Evolutionary conservation across 306 rosid genomes (phyloP).

Genomic region (Corylus heterophylla): DNA sequence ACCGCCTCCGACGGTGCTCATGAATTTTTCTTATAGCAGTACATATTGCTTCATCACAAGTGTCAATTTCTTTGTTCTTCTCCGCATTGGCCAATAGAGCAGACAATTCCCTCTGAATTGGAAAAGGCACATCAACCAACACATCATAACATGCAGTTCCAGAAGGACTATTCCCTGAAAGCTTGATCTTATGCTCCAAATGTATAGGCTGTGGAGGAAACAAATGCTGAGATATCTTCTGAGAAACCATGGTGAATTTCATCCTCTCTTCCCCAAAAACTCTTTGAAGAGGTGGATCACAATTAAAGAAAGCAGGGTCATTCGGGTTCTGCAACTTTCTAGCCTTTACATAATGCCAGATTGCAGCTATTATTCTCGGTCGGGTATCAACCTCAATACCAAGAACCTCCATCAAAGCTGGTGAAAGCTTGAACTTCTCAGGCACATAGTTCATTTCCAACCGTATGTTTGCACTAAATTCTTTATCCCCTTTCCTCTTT

Average conservation of each 20-base stretch:
- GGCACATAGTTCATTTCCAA: constrained; percentile 93
- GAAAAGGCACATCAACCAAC: constrained; percentile 88
- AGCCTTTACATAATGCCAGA: constrained; percentile 99
- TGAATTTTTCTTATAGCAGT: constrained; percentile 85
- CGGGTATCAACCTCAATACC: constrained; percentile 99
- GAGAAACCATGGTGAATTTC: constrained; percentile 91
- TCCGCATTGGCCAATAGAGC: constrained; percentile 80
- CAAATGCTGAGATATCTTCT: constrained; percentile 89
- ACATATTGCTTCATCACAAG: constrained; percentile 91
- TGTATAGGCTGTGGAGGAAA: constrained; percentile 87
- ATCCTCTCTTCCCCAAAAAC: constrained; percentile 94
- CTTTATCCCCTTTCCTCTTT: constrained; percentile 95
- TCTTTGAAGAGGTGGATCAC: constrained; percentile 90
- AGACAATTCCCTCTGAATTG: constrained; percentile 92
- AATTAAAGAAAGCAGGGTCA: constrained; percentile 79
- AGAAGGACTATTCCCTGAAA: constrained; percentile 81
- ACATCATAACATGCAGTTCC: constrained; percentile 98
- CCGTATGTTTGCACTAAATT: constrained; percentile 67
- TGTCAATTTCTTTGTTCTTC: constrained; percentile 92
- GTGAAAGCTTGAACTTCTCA: constrained; percentile 92
- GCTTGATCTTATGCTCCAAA: constrained; percentile 89
- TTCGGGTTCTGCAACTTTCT: constrained; percentile 86
- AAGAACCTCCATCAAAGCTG: constrained; percentile 88
- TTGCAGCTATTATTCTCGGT: constrained; percentile 90
- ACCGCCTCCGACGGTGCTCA: constrained; percentile 91